A percentile compares a stretch with the other conserved stretches of the same genome.
phyloP scores from a whole-genome alignment of 176 grass and related monocot genomes.

The Guadua angustifolia region DNA sequence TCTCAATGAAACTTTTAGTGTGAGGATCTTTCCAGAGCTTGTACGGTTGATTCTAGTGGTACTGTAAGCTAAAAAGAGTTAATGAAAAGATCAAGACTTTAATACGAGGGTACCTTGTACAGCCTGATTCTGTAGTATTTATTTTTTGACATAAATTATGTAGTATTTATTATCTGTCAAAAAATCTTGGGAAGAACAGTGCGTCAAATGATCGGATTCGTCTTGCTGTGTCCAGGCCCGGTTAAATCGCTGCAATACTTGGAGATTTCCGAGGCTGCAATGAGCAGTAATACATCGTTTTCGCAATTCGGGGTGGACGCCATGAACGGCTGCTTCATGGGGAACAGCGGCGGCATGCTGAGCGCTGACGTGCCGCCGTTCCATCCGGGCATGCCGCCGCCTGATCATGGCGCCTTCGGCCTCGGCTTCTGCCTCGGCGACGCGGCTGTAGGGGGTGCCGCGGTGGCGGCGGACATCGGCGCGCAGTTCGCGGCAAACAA shows the following conservation, averaged over 20 bases:
- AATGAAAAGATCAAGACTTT: slow-evolving; percentile 7
- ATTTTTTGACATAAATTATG: neutral
- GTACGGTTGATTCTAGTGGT: neutral
- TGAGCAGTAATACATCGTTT: slow-evolving; percentile 42
- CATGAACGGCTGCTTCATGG: slow-evolving; percentile 52
- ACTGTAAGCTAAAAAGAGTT: neutral
- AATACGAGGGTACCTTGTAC: neutral
- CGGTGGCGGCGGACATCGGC: slow-evolving; percentile 8
- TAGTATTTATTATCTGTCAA: slow-evolving; percentile 10
- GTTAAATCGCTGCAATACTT: slow-evolving; percentile 21
- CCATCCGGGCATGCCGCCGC: slow-evolving; percentile 34
- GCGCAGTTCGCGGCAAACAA: slow-evolving; percentile 42
- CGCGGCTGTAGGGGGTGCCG: slow-evolving; percentile 1
- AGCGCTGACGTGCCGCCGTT: slow-evolving; percentile 47
- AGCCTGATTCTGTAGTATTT: neutral
- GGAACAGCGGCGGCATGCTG: slow-evolving; percentile 39
- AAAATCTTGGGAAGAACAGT: slow-evolving; percentile 17
- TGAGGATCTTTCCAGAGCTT: neutral
- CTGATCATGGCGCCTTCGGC: slow-evolving; percentile 45
- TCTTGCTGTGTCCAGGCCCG: slow-evolving; percentile 34
- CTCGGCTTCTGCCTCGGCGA: slow-evolving; percentile 36
- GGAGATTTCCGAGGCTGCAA: slow-evolving; percentile 9
- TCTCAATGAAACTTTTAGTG: neutral
- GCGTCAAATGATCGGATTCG: slow-evolving; percentile 7
- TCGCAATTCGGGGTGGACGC: slow-evolving; percentile 46